Evolutionary conservation across 2,329 filamentous ascomycete species (phyloP).

Genomic region (Verticillium albo-atrum): DNA sequence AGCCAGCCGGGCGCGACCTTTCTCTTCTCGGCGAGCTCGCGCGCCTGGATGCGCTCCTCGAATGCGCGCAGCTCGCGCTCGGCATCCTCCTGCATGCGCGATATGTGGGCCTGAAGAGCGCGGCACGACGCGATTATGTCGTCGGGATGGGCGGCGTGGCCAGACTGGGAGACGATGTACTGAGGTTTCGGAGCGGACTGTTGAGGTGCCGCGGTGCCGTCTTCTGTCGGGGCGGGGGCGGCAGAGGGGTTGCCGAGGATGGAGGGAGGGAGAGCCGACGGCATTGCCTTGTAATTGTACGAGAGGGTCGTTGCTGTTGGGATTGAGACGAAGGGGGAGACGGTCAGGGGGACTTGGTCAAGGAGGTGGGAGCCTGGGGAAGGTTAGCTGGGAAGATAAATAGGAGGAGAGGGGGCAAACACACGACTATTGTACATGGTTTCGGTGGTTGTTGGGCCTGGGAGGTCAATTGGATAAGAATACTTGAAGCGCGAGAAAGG

Average conservation of each 20-base stretch:
- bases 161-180: conserved; percentile 75
- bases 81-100: conserved; percentile 63
- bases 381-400: conserved; percentile 7
- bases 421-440: conserved; percentile 25
- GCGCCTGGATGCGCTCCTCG: conserved; percentile 59
- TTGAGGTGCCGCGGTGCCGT: conserved; percentile 15
- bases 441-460: not conserved
- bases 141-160: conserved; percentile 79
- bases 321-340: conserved; percentile 89
- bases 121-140: conserved; percentile 80
- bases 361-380: conserved; percentile 75
- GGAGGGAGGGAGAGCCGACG: conserved; percentile 77
- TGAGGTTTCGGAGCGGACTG: conserved; percentile 40
- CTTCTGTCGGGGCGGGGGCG: conserved; percentile 24
- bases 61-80: conserved; percentile 64
- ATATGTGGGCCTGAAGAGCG: conserved; percentile 71
- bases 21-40: conserved; percentile 75
- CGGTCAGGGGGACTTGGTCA: conserved; percentile 86
- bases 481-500: not conserved
- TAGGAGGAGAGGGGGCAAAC: conserved; percentile 1
- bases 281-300: conserved; percentile 90
- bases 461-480: not conserved
- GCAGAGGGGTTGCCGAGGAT: conserved; percentile 48
- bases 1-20: conserved; percentile 77
- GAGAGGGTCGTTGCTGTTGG: conserved; percentile 87